A percentile compares a stretch with the other conserved stretches of the same genome.
phyloP scores from a whole-genome alignment of 2,329 filamentous ascomycete genomes.

The Tolypocladium paradoxum region DNA sequence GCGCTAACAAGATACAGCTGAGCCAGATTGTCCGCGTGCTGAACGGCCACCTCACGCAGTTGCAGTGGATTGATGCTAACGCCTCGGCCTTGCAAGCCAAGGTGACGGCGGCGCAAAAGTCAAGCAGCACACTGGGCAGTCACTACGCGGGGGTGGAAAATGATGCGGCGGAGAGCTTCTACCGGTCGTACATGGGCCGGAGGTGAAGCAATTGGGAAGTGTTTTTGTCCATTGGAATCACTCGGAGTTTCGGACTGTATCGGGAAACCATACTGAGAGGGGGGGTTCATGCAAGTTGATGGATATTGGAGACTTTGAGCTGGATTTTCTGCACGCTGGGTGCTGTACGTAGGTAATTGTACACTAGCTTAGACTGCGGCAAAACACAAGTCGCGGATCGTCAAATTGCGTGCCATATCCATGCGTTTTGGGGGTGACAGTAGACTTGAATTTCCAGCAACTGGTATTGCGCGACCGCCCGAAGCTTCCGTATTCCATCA shows the following conservation, averaged over 20 bases:
- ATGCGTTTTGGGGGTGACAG: neutral
- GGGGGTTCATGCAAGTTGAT: conserved; percentile 4
- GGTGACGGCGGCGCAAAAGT: conserved; percentile 72
- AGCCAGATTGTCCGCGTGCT: conserved; percentile 93
- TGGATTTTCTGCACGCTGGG: conserved; percentile 6
- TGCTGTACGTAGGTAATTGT: conserved; percentile 23
- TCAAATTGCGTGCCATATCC: conserved; percentile 6
- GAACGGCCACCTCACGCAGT: conserved; percentile 81
- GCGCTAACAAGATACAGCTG: conserved; percentile 44
- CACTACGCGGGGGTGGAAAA: conserved; percentile 50
- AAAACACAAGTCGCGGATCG: conserved; percentile 12
- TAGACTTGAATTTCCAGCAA: neutral
- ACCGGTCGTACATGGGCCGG: conserved; percentile 73
- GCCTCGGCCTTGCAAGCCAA: conserved; percentile 72
- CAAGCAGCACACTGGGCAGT: conserved; percentile 50
- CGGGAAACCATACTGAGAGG: conserved; percentile 1
- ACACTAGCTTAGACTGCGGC: conserved; percentile 24
- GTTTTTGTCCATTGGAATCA: neutral
- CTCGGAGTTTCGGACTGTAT: conserved; percentile 4
- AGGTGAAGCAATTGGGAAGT: conserved; percentile 31
- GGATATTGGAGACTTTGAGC: conserved; percentile 5
- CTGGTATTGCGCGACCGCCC: neutral
- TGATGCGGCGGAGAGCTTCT: conserved; percentile 79
- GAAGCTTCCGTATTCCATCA: neutral
- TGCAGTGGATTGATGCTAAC: conserved; percentile 88